Evolutionary conservation across 2,329 filamentous ascomycete genomes (phyloP).

Genomic region (Helotiales sp.): DNA sequence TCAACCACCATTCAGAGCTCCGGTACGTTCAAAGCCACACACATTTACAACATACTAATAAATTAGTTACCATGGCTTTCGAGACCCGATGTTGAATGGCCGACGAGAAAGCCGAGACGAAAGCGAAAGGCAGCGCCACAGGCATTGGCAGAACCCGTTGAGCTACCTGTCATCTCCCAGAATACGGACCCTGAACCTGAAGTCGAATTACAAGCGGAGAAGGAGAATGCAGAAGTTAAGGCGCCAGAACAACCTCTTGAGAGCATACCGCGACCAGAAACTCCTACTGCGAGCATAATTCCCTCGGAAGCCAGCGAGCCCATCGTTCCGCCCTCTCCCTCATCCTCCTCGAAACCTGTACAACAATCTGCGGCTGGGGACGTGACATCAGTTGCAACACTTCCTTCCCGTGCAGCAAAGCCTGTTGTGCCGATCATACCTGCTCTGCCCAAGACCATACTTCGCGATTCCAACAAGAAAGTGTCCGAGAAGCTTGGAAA

Average conservation of each 20-base stretch:
- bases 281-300: constrained; percentile 43
- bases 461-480: constrained; percentile 34
- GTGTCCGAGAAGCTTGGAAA: constrained; percentile 17
- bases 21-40: constrained; percentile 44
- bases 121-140: constrained; percentile 41
- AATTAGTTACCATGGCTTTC: constrained; percentile 59
- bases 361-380: constrained; percentile 25
- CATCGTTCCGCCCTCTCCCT: constrained; percentile 55
- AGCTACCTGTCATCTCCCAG: constrained; percentile 24
- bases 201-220: not conserved
- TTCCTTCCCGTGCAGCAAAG: constrained; percentile 40
- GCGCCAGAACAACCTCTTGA: constrained; percentile 27
- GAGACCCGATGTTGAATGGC: constrained; percentile 51
- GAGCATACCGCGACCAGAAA: constrained; percentile 46
- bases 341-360: constrained; percentile 40
- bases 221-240: not conserved
- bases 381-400: constrained; percentile 27
- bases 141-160: constrained; percentile 23
- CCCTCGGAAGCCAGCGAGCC: constrained; percentile 40
- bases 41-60: constrained; percentile 30
- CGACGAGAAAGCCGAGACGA: constrained; percentile 41
- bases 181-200: not conserved
- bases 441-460: constrained; percentile 41
- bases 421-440: constrained; percentile 50
- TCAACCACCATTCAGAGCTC: constrained; percentile 45